Percentiles rank a stretch among this genome's conserved stretches.
phyloP scores from a whole-genome alignment of 352 stramenopile species.

The Phytophthora megakarya region DNA sequence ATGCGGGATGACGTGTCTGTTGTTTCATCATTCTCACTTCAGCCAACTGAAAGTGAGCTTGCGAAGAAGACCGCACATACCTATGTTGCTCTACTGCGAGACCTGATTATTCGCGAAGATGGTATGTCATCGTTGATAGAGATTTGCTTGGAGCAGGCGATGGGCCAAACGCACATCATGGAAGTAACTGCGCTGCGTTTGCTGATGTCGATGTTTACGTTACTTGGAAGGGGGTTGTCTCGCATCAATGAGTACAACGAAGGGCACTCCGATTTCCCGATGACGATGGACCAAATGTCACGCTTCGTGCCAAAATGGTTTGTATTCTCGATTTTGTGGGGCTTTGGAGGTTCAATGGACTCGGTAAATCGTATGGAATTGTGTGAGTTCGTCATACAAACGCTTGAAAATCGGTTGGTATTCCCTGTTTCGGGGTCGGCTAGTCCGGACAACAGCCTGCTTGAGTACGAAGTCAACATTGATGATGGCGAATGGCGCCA shows the following conservation, averaged over 20 bases:
- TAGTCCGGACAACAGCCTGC: constrained; percentile 81
- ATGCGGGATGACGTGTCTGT: constrained; percentile 72
- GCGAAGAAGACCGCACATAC: constrained; percentile 68
- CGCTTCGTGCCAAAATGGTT: constrained; percentile 97
- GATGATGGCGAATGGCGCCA: constrained; percentile 97
- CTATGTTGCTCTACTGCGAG: constrained; percentile 64
- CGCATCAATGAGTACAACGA: constrained; percentile 99
- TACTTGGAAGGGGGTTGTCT: constrained; percentile 94
- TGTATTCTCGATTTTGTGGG: constrained; percentile 98
- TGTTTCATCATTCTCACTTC: constrained; percentile 66
- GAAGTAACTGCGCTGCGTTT: constrained; percentile 93
- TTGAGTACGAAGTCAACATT: constrained; percentile 97
- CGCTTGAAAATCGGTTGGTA: constrained; percentile 86
- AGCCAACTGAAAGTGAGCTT: constrained; percentile 67
- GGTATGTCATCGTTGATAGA: constrained; percentile 86
- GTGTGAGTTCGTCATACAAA: constrained; percentile 88
- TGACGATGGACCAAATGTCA: constrained; percentile 96
- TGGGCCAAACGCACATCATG: constrained; percentile 96
- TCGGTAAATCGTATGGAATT: constrained; percentile 92
- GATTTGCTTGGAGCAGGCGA: constrained; percentile 92
- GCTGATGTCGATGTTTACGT: constrained; percentile 96
- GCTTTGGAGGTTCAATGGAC: constrained; percentile 97
- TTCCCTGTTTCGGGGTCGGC: constrained; percentile 77
- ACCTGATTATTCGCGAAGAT: constrained; percentile 60
- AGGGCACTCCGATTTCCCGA: constrained; percentile 97